Evolutionary conservation across 352 stramenopile species (phyloP).

Genomic region (Phytophthora parvispora): DNA sequence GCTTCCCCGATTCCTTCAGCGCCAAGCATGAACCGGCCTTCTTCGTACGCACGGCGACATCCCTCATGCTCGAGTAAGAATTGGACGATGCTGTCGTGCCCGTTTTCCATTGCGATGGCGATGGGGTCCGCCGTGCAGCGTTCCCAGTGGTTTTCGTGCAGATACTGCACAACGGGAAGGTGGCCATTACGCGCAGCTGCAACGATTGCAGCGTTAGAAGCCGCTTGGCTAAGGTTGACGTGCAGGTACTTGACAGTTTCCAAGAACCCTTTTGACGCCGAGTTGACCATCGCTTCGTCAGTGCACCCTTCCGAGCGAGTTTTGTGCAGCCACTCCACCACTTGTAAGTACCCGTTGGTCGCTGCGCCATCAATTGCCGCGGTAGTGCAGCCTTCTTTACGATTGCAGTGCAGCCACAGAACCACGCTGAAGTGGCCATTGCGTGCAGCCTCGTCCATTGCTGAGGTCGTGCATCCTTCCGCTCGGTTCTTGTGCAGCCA

Average conservation of each 20-base stretch:
- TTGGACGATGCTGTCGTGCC: neutral
- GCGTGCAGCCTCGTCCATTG: constrained; percentile 17
- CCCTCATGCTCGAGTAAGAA: constrained; percentile 17
- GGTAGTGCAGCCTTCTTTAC: constrained; percentile 21
- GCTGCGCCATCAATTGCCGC: constrained; percentile 21
- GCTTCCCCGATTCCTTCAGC: neutral
- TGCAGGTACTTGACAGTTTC: constrained; percentile 20
- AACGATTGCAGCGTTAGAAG: constrained; percentile 14
- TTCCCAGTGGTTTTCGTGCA: constrained; percentile 14
- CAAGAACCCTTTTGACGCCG: constrained; percentile 19
- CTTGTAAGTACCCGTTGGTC: neutral
- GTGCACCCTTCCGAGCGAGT: constrained; percentile 23
- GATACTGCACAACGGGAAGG: constrained; percentile 9
- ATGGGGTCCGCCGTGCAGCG: constrained; percentile 7
- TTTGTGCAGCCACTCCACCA: constrained; percentile 7
- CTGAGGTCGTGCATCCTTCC: constrained; percentile 15
- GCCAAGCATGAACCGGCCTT: constrained; percentile 1
- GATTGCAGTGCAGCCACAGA: constrained; percentile 25
- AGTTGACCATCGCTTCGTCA: constrained; percentile 5
- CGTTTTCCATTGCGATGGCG: neutral
- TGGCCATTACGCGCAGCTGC: constrained; percentile 17
- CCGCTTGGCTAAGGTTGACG: neutral
- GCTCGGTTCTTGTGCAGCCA: constrained; percentile 28
- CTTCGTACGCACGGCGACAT: constrained; percentile 11
- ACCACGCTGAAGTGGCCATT: constrained; percentile 21